phyloP scores from a whole-genome alignment of 257 asterid genomes.

The Paulownia fortunei region DNA sequence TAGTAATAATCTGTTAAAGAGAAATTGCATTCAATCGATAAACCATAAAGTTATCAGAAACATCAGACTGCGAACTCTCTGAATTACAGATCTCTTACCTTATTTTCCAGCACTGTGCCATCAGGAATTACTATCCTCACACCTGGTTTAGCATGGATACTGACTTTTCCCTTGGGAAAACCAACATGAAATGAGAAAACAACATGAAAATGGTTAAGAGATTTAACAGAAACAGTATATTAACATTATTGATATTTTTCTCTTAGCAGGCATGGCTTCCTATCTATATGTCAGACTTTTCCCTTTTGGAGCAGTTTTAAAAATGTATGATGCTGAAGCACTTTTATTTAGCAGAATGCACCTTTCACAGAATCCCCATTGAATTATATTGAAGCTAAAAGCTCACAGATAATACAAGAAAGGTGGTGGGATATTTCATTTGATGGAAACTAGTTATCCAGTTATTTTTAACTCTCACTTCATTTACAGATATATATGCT shows the following conservation, averaged over 20 bases:
- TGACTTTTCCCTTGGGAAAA: conserved; percentile 66
- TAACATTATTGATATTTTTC: background rate
- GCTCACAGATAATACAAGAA: conserved; percentile 4
- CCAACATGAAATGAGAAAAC: background rate
- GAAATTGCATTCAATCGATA: conserved; percentile 10
- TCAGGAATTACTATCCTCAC: conserved; percentile 69
- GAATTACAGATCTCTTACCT: conserved; percentile 43
- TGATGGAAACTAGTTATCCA: background rate
- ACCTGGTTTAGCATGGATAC: conserved; percentile 58
- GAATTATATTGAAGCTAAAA: background rate
- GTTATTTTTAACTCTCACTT: background rate
- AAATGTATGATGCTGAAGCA: background rate
- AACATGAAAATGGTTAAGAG: background rate
- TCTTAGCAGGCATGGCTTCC: background rate
- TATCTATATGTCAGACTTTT: background rate
- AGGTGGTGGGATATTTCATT: background rate
- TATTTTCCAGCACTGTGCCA: conserved; percentile 68
- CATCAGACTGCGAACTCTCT: background rate
- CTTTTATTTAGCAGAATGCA: background rate
- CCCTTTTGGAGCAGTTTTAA: background rate
- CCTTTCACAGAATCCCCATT: background rate
- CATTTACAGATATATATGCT: background rate
- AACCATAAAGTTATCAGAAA: background rate
- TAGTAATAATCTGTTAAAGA: conserved; percentile 47
- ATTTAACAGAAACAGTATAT: background rate